Evolutionary conservation across 2,329 filamentous ascomycete genomes (phyloP).

Genomic region (Fusarium mexicanum): DNA sequence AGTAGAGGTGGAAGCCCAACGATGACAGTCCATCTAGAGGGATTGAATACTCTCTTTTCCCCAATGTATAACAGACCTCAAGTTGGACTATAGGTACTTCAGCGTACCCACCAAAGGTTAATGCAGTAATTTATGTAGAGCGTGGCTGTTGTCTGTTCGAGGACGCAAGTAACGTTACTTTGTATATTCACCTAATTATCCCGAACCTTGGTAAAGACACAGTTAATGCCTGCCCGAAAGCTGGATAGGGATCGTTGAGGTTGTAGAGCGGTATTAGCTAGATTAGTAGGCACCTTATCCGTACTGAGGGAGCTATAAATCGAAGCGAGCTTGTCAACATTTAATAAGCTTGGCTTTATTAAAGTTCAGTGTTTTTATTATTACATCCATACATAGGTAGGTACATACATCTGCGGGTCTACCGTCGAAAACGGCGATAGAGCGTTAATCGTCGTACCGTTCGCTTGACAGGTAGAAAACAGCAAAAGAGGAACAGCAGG

Average conservation of each 20-base stretch:
- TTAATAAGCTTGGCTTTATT: neutral
- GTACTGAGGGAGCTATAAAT: neutral
- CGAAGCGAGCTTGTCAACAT: neutral
- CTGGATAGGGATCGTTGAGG: neutral
- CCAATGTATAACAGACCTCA: neutral
- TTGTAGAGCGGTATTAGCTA: neutral
- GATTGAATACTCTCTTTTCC: neutral
- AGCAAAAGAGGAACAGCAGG: neutral
- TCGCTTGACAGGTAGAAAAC: neutral
- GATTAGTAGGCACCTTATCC: neutral
- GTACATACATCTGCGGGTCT: neutral
- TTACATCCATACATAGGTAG: too few relatives aligned
- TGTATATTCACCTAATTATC: neutral
- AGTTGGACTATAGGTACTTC: neutral
- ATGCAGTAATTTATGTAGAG: neutral
- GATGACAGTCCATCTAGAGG: neutral
- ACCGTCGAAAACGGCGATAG: neutral
- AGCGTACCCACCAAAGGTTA: neutral
- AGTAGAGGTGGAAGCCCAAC: neutral
- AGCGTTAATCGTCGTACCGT: neutral
- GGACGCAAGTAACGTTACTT: neutral
- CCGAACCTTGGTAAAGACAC: neutral
- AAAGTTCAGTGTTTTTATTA: neutral
- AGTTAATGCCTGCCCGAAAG: neutral
- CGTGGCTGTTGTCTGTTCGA: neutral